A percentile compares a stretch with the other conserved stretches of the same genome.
phyloP scores from a whole-genome alignment of 2,329 filamentous ascomycete genomes.

The Cladosporium sp. region DNA sequence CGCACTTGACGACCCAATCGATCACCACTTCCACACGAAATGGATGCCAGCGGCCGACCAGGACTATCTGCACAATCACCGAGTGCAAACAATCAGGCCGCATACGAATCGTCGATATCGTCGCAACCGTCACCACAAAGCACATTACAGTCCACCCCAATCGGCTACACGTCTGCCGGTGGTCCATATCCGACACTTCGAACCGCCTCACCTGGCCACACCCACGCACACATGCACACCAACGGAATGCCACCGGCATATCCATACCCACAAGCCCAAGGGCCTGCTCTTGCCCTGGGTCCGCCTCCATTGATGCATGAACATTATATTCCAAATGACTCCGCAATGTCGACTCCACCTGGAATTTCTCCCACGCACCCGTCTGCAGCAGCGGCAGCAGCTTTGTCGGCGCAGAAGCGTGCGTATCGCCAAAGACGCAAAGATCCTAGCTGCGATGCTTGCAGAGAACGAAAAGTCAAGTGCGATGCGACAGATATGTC shows the following conservation, averaged over 20 bases:
- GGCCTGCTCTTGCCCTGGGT: not conserved
- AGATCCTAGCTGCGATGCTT: conserved; percentile 96
- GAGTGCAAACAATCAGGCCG: not conserved
- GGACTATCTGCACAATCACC: conserved; percentile 6
- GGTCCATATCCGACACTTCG: conserved; percentile 15
- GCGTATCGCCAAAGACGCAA: conserved; percentile 94
- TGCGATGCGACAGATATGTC: conserved; percentile 96
- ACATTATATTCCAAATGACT: conserved; percentile 31
- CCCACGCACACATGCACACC: conserved; percentile 18
- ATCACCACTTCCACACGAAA: not conserved
- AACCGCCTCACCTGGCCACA: conserved; percentile 12
- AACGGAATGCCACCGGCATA: conserved; percentile 21
- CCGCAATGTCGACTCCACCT: conserved; percentile 28
- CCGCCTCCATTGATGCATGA: conserved; percentile 29
- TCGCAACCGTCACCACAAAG: conserved; percentile 17
- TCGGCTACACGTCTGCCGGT: conserved; percentile 15
- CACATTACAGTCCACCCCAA: conserved; percentile 12
- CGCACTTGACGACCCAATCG: not conserved
- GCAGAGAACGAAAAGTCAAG: conserved; percentile 77
- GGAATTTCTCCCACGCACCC: conserved; percentile 35
- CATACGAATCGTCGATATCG: conserved; percentile 18
- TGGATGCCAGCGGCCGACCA: conserved; percentile 11
- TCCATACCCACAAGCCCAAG: conserved; percentile 10
- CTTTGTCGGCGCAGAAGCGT: conserved; percentile 76
- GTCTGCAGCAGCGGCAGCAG: conserved; percentile 41